A percentile compares a stretch with the other conserved stretches of the same genome.
Conservation (phyloP, 208 protist genomes). For the Acanthamoeba sp. region DNA sequence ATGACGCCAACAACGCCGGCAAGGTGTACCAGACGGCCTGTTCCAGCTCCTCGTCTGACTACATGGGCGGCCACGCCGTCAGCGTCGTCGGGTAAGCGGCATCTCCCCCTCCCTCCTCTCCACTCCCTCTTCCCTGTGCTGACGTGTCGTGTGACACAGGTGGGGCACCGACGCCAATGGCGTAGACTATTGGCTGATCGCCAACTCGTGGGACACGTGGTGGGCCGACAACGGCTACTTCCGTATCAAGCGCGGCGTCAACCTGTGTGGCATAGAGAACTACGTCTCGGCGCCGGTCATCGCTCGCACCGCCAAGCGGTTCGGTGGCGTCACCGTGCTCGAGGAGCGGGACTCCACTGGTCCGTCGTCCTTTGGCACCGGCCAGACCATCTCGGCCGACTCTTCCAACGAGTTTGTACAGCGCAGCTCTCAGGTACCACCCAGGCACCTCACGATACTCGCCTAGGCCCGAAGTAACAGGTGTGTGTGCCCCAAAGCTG, state of each 20-base stretch:
- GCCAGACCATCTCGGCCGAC: not conserved
- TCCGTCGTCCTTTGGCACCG: not conserved
- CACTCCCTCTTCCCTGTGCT: too few relatives aligned
- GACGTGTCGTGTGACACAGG: not conserved
- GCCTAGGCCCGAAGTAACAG: too few relatives aligned
- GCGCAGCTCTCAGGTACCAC: not conserved
- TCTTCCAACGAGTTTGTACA: not conserved
- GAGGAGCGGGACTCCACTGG: not conserved
- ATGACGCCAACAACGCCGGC: conserved; percentile 14
- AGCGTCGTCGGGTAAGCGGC: conserved; percentile 18
- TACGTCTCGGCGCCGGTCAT: not conserved
- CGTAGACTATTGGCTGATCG: not conserved
- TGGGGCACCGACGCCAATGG: conserved; percentile 19
- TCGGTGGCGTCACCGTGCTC: not conserved
- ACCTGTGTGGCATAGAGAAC: conserved; percentile 11
- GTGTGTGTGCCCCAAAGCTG: not conserved
- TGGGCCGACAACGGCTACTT: conserved; percentile 27
- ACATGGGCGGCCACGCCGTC: conserved; percentile 32
- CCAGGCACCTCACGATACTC: too few relatives aligned
- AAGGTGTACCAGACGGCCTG: not conserved
- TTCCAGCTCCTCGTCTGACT: not conserved
- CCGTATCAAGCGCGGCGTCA: conserved; percentile 21
- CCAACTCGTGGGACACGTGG: conserved; percentile 8
- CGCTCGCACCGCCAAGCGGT: not conserved
- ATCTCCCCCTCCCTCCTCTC: too few relatives aligned